Evolutionary conservation across 768 basidiomycete genomes (phyloP).

Genomic region (Macrocybe gigantea): DNA sequence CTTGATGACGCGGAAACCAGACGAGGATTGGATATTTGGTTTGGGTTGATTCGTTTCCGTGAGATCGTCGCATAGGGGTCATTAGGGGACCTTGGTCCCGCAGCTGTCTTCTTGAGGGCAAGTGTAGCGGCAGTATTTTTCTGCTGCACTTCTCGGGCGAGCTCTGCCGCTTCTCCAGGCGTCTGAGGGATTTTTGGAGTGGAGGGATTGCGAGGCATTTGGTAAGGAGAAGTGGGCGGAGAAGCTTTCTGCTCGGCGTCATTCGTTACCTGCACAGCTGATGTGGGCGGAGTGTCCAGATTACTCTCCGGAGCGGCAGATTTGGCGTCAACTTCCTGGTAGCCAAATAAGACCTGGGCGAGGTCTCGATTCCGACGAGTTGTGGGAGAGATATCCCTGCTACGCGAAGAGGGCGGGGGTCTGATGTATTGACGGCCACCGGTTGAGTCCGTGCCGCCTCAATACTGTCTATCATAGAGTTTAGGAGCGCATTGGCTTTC

Average conservation of each 20-base stretch:
- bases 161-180: constrained; percentile 45
- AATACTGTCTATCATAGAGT: constrained; percentile 54
- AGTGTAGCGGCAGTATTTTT: constrained; percentile 63
- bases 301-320: background rate
- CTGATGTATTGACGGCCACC: constrained; percentile 14
- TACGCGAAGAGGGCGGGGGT: constrained; percentile 16
- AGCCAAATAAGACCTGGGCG: constrained; percentile 71
- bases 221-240: constrained; percentile 22
- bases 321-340: constrained; percentile 13
- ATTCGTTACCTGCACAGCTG: constrained; percentile 1
- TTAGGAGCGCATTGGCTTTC: constrained; percentile 62
- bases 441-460: constrained; percentile 27
- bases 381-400: constrained; percentile 37
- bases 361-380: constrained; percentile 67
- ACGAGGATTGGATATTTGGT: constrained; percentile 61
- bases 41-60: constrained; percentile 54
- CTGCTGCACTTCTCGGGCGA: constrained; percentile 62
- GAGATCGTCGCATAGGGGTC: constrained; percentile 30
- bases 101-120: constrained; percentile 44
- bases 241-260: constrained; percentile 13
- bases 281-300: background rate
- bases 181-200: constrained; percentile 35
- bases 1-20: constrained; percentile 64
- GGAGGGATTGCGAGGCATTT: constrained; percentile 35
- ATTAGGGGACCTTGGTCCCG: constrained; percentile 30